phyloP scores from a whole-genome alignment of 2,329 filamentous ascomycete species.

The Penicillium sp. region DNA sequence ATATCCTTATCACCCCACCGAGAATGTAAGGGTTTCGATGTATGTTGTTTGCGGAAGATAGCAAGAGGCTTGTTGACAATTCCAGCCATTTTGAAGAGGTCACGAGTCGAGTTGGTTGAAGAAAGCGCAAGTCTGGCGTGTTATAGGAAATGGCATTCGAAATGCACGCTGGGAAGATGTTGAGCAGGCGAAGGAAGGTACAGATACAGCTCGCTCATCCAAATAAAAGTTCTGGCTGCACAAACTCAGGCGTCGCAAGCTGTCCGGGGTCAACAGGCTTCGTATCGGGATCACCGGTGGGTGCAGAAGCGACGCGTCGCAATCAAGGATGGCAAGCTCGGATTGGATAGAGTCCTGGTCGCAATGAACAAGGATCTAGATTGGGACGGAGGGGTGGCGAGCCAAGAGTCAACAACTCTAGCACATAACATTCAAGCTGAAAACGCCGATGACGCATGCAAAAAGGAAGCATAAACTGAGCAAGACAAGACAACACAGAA shows the following conservation, averaged over 20 bases:
- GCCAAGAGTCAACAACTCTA: slow-evolving; percentile 9
- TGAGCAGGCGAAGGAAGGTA: no score
- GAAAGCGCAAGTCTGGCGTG: not conserved
- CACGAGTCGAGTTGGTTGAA: not conserved
- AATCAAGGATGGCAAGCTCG: slow-evolving; percentile 2
- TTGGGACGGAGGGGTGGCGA: slow-evolving; percentile 3
- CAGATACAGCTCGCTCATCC: not conserved
- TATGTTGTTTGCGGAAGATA: slow-evolving; percentile 28
- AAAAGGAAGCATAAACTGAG: slow-evolving; percentile 1
- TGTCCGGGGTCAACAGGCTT: slow-evolving; percentile 1
- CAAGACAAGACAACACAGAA: slow-evolving; percentile 2
- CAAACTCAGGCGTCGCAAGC: not conserved
- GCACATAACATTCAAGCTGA: not conserved
- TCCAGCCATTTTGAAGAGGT: slow-evolving; percentile 23
- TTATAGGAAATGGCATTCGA: no score
- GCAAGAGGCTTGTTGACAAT: slow-evolving; percentile 28
- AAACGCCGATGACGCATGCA: slow-evolving; percentile 3
- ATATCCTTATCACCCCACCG: slow-evolving; percentile 39
- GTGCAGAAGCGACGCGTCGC: slow-evolving; percentile 9
- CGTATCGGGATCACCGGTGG: slow-evolving; percentile 5
- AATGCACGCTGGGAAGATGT: no score
- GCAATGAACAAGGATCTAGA: slow-evolving; percentile 12
- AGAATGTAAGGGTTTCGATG: slow-evolving; percentile 29
- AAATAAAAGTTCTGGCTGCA: not conserved
- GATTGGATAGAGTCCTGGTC: slow-evolving; percentile 14